Conservation (phyloP, 2,329 filamentous ascomycete species). For the Lecanicillium sp. region DNA sequence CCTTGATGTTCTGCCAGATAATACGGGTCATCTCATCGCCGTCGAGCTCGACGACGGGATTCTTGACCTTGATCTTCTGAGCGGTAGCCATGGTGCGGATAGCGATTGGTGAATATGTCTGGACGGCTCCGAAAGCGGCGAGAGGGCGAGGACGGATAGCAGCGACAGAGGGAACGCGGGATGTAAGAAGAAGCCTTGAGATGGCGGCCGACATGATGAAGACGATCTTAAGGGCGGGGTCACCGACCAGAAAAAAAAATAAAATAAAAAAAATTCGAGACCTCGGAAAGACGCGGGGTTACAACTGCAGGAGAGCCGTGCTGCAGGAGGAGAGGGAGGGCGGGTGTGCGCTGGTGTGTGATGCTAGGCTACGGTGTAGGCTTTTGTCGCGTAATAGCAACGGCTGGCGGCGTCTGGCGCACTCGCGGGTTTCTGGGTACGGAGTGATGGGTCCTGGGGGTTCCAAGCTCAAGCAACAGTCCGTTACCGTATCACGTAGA, state of each 20-base stretch:
- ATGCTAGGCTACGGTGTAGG: conserved; percentile 5
- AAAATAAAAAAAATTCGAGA: neutral
- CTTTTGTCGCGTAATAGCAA: conserved; percentile 10
- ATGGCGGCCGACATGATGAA: conserved; percentile 9
- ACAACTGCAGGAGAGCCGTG: neutral
- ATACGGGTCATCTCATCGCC: conserved; percentile 96
- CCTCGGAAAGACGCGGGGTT: conserved; percentile 15
- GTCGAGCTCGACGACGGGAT: conserved; percentile 95
- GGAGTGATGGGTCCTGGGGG: neutral
- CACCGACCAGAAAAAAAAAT: neutral
- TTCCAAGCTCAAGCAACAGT: too few relatives aligned
- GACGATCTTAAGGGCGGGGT: neutral
- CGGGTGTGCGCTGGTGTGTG: neutral
- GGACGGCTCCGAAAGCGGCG: conserved; percentile 36
- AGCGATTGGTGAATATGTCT: conserved; percentile 59
- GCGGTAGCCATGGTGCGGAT: conserved; percentile 54
- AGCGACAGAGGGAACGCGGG: conserved; percentile 18
- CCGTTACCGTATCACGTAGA: too few relatives aligned
- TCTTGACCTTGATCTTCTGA: conserved; percentile 98
- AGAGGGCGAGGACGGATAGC: conserved; percentile 28
- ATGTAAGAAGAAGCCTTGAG: conserved; percentile 9
- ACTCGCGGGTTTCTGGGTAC: neutral
- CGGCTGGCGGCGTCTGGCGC: conserved; percentile 2
- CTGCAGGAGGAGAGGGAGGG: neutral
- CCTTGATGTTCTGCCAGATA: conserved; percentile 99